Percentiles rank a stretch among this genome's conserved stretches.
Conservation (phyloP, 805 yeast species). For the Ogataea corticis region DNA sequence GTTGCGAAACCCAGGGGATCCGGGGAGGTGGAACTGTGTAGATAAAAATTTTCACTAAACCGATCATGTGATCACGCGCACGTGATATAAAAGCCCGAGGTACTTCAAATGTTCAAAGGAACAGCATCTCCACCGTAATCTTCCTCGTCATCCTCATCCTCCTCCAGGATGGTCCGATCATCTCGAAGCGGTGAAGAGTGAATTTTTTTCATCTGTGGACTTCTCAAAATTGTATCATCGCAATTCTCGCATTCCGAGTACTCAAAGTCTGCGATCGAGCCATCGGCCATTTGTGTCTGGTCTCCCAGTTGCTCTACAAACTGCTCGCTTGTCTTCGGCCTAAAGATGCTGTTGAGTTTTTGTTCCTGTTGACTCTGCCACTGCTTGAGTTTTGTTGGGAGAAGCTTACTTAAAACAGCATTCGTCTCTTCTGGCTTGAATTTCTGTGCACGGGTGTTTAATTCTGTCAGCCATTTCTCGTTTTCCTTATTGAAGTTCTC, state of each 20-base stretch:
- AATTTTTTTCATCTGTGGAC: not conserved
- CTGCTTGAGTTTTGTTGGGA: conserved; percentile 1
- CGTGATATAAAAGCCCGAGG: not conserved
- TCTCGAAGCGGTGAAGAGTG: not conserved
- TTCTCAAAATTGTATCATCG: conserved; percentile 16
- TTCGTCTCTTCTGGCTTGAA: conserved; percentile 13
- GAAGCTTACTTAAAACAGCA: conserved; percentile 9
- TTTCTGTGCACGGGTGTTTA: conserved; percentile 15
- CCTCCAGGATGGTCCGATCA: conserved; percentile 7
- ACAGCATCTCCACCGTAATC: conserved; percentile 27
- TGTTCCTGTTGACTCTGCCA: conserved; percentile 1
- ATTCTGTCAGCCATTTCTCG: conserved; percentile 25
- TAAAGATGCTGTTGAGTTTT: conserved; percentile 12
- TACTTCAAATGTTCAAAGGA: conserved; percentile 3
- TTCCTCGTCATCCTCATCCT: conserved; percentile 21
- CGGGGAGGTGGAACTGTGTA: too few relatives aligned
- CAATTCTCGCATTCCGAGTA: conserved; percentile 27
- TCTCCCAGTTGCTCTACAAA: too few relatives aligned
- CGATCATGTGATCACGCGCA: not conserved
- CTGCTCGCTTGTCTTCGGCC: conserved; percentile 3
- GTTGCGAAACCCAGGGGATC: too few relatives aligned
- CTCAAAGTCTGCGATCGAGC: conserved; percentile 10
- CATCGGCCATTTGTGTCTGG: conserved; percentile 2
- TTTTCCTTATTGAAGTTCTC: conserved; percentile 28
- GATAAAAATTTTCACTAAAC: too few relatives aligned